phyloP scores from a whole-genome alignment of 2,329 filamentous ascomycete genomes.

The Aspergillus sp. region DNA sequence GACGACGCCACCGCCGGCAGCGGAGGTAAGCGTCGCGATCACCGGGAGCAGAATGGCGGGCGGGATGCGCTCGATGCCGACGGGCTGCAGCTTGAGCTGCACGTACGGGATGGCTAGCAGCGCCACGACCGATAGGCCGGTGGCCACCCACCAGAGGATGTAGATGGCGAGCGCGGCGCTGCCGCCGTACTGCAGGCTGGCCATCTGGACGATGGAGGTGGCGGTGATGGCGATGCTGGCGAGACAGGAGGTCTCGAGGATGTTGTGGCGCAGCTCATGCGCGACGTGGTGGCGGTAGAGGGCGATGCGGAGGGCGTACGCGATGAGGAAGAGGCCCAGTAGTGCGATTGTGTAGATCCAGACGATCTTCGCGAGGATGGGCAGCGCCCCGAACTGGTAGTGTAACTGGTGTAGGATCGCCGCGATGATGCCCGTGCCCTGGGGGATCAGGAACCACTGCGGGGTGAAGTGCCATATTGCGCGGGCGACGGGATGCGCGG shows the following conservation, averaged over 20 bases:
- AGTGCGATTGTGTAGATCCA: constrained; percentile 39
- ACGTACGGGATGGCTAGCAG: constrained; percentile 34
- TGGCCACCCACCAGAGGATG: constrained; percentile 43
- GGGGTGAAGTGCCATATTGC: constrained; percentile 34
- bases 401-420: constrained; percentile 36
- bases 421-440: constrained; percentile 37
- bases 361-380: constrained; percentile 35
- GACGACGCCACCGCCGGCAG: constrained; percentile 37
- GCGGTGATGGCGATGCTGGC: constrained; percentile 38
- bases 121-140: constrained; percentile 30
- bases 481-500: constrained; percentile 9
- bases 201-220: constrained; percentile 38
- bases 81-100: constrained; percentile 35
- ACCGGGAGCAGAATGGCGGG: constrained; percentile 38
- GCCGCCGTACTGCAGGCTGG: constrained; percentile 45
- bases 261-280: constrained; percentile 26
- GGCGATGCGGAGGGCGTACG: constrained; percentile 32
- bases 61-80: constrained; percentile 31
- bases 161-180: constrained; percentile 26
- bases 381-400: constrained; percentile 41
- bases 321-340: constrained; percentile 23
- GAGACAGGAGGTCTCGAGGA: constrained; percentile 38
- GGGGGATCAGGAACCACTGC: constrained; percentile 39
- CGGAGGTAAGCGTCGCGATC: constrained; percentile 39
- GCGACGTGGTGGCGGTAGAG: constrained; percentile 32